phyloP scores from a whole-genome alignment of 306 rosid genomes.

The Datisca glomerata region DNA sequence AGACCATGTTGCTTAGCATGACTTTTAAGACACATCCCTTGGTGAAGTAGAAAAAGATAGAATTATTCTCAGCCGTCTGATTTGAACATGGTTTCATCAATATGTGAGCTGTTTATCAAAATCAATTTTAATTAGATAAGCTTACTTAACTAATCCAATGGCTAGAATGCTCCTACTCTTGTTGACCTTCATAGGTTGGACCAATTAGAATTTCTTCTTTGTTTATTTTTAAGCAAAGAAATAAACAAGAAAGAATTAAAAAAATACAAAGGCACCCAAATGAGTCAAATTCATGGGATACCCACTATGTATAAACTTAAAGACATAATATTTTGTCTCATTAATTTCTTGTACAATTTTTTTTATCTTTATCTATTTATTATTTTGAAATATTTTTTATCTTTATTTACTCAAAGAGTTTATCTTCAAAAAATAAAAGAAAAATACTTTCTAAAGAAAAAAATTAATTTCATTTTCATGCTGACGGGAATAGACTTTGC shows the following conservation, averaged over 20 bases:
- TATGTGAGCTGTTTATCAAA: neutral
- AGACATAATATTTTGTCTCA: neutral
- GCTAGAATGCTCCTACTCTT: neutral
- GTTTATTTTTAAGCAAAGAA: neutral
- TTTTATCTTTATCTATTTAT: neutral
- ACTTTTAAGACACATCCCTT: neutral
- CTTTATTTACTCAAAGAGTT: neutral
- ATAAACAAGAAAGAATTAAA: neutral
- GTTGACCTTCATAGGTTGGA: conserved; percentile 2
- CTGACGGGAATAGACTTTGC: too few species aligned
- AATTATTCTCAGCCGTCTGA: conserved; percentile 3
- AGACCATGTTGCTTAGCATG: conserved; percentile 2
- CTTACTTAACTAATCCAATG: conserved; percentile 6
- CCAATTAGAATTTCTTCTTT: too few species aligned
- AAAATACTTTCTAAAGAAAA: too few species aligned
- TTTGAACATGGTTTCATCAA: neutral
- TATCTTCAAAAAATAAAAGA: too few species aligned
- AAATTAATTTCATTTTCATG: too few species aligned
- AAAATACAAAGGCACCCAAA: neutral
- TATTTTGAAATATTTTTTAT: neutral
- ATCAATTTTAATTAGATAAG: too few species aligned
- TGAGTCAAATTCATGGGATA: conserved; percentile 10
- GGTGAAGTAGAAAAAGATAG: neutral
- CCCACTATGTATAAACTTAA: conserved; percentile 1
- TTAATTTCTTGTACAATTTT: neutral